phyloP scores from a whole-genome alignment of 176 grass and related monocot species.

The Metroxylon sagu region DNA sequence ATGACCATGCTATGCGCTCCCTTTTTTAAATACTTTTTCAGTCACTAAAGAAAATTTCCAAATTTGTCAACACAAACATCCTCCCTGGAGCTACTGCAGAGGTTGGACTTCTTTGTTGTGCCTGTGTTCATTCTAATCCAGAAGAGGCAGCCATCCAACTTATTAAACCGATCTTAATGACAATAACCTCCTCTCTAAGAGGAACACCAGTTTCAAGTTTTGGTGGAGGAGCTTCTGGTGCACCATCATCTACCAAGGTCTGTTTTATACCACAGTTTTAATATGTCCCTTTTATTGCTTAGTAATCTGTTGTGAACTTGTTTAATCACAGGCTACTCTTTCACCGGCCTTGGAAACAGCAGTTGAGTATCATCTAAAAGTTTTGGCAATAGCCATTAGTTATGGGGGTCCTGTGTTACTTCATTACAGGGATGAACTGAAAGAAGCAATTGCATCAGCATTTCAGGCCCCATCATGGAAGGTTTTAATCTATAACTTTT shows the following conservation, averaged over 20 bases:
- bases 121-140: constrained; percentile 70
- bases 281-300: constrained; percentile 8
- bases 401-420: constrained; percentile 74
- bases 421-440: constrained; percentile 60
- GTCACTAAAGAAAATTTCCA: constrained; percentile 87
- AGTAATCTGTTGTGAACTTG: constrained; percentile 3
- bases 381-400: constrained; percentile 79
- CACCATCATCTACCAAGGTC: constrained; percentile 49
- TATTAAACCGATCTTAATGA: constrained; percentile 71
- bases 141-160: constrained; percentile 62
- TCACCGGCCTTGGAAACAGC: constrained; percentile 89
- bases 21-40: constrained; percentile 30
- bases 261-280: constrained; percentile 24
- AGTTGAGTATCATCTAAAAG: constrained; percentile 79
- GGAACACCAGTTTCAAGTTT: constrained; percentile 69
- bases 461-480: constrained; percentile 97
- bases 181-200: constrained; percentile 61
- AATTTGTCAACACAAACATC: constrained; percentile 88
- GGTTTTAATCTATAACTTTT: constrained; percentile 33
- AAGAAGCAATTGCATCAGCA: constrained; percentile 55
- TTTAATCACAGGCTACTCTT: constrained; percentile 58
- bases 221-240: constrained; percentile 43
- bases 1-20: neutral
- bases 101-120: constrained; percentile 93
- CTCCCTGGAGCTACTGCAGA: constrained; percentile 89